Conservation (phyloP, 768 basidiomycete species). For the Mycena floridula region DNA sequence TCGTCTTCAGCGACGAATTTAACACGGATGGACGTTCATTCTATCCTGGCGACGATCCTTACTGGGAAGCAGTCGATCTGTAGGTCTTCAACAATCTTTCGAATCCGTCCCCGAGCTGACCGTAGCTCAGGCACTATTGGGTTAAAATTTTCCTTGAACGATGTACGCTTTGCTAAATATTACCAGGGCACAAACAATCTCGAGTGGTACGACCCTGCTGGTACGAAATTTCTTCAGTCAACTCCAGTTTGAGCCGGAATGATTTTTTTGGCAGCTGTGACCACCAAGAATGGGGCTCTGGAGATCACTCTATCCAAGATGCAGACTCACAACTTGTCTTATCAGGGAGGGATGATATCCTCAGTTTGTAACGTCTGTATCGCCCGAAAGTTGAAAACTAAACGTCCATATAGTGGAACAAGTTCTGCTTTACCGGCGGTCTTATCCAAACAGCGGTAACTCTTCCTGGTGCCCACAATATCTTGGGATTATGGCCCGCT, state of each 20-base stretch:
- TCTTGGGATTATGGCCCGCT: conserved; percentile 42
- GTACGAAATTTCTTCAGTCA: too few relatives aligned
- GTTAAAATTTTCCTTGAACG: too few relatives aligned
- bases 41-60: conserved; percentile 65
- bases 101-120: too few relatives aligned
- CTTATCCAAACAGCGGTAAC: conserved; percentile 47
- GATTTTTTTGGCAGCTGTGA: too few relatives aligned
- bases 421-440: conserved; percentile 81
- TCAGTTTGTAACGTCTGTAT: neutral
- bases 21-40: conserved; percentile 66
- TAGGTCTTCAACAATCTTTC: too few relatives aligned
- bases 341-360: conserved; percentile 23
- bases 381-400: neutral
- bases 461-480: conserved; percentile 35
- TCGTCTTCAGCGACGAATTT: conserved; percentile 84
- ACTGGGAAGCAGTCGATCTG: conserved; percentile 48
- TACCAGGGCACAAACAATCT: conserved; percentile 71
- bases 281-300: conserved; percentile 65
- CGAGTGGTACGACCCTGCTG: conserved; percentile 76
- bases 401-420: conserved; percentile 35
- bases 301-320: conserved; percentile 61
- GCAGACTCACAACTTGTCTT: conserved; percentile 67
- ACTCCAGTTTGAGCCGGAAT: too few relatives aligned
- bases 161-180: too few relatives aligned
- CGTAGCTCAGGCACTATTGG: too few relatives aligned